These are phyloP conservation scores for Epicoccum nigrum DNA, from an alignment of 2,329 filamentous ascomycete genomes.

Conservation along the genomic window DNA sequence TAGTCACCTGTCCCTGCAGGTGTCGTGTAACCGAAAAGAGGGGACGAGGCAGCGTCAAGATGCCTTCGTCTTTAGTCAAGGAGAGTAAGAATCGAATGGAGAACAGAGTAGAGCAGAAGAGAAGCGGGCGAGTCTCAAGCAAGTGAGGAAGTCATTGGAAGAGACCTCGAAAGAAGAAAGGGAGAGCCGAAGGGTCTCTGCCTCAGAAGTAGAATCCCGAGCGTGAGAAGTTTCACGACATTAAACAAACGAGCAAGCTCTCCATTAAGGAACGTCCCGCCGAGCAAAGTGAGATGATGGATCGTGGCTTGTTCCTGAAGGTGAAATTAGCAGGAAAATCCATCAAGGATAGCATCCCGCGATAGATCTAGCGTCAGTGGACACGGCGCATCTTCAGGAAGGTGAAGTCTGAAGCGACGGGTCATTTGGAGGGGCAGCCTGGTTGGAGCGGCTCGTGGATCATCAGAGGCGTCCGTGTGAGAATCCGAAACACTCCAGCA, in stretches of 20 bases:
- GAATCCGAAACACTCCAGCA: conserved; percentile 18
- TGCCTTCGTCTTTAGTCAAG: conserved; percentile 12
- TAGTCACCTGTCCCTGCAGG: conserved; percentile 37
- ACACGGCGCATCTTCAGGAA: conserved; percentile 15
- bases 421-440: conserved; percentile 13
- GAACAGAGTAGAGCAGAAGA: conserved; percentile 28
- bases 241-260: conserved; percentile 31
- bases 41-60: conserved; percentile 22
- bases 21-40: conserved; percentile 19
- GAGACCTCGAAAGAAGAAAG: conserved; percentile 18
- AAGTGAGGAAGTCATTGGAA: conserved; percentile 24
- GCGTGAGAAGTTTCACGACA: conserved; percentile 35
- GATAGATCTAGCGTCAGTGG: conserved; percentile 15
- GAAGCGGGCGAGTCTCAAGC: conserved; percentile 12
- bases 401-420: conserved; percentile 17
- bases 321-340: conserved; percentile 14
- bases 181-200: conserved; percentile 18
- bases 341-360: conserved; percentile 12
- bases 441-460: conserved; percentile 5
- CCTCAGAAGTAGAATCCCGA: conserved; percentile 21
- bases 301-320: conserved; percentile 12
- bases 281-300: conserved; percentile 9
- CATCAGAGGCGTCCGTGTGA: conserved; percentile 13
- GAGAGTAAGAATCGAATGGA: conserved; percentile 18
- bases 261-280: conserved; percentile 35